Conservation (phyloP, 2,329 filamentous ascomycete genomes). For the Hypoxylon sp. region DNA sequence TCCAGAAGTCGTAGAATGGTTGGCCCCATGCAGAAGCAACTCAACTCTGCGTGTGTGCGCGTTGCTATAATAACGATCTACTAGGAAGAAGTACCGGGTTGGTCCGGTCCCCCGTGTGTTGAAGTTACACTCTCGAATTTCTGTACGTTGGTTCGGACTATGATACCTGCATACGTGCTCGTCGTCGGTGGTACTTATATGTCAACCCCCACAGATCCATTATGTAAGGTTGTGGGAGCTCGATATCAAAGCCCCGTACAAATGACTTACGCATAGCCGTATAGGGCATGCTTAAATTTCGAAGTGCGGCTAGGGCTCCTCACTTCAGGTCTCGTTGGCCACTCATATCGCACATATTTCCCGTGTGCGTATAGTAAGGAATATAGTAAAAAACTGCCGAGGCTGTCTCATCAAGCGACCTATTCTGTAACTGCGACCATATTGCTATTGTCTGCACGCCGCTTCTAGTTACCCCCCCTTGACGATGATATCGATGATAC, state of each 20-base stretch:
- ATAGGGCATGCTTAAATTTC: slow-evolving; percentile 1
- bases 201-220: slow-evolving; percentile 45
- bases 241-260: slow-evolving; percentile 26
- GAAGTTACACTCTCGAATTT: slow-evolving; percentile 40
- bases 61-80: slow-evolving; percentile 47
- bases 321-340: slow-evolving; percentile 18
- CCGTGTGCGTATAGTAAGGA: slow-evolving; percentile 20
- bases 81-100: slow-evolving; percentile 48
- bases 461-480: slow-evolving; percentile 26
- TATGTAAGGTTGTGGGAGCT: slow-evolving; percentile 44
- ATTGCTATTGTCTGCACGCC: slow-evolving; percentile 12
- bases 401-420: slow-evolving; percentile 25
- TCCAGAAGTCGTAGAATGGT: slow-evolving; percentile 42
- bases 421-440: slow-evolving; percentile 25
- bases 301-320: slow-evolving; percentile 17
- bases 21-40: slow-evolving; percentile 40
- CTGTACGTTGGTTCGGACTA: slow-evolving; percentile 44
- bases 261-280: slow-evolving; percentile 4
- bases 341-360: slow-evolving; percentile 25
- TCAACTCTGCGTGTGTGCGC: slow-evolving; percentile 34
- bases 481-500: slow-evolving; percentile 31
- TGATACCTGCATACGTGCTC: slow-evolving; percentile 42
- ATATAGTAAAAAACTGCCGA: slow-evolving; percentile 26
- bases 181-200: slow-evolving; percentile 43
- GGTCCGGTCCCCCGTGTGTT: slow-evolving; percentile 44